Conservation (phyloP, 345 rosid genomes). For the Eutrema japonicum region DNA sequence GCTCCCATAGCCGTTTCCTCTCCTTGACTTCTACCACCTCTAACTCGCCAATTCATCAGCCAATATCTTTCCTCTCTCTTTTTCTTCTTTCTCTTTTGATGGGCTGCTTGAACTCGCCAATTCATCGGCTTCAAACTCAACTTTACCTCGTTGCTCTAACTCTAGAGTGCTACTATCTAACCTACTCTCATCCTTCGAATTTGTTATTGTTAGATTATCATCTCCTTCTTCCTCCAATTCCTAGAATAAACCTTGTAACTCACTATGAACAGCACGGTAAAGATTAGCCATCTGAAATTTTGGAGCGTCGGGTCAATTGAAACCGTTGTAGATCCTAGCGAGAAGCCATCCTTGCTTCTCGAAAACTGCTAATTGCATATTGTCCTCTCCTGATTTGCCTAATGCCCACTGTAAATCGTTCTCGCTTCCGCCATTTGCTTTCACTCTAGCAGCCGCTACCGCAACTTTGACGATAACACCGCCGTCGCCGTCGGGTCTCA, state of each 20-base stretch:
- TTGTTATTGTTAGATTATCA: conserved; percentile 22
- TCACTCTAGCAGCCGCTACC: conserved; percentile 36
- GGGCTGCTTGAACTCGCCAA: conserved; percentile 39
- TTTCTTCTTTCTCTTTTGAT: conserved; percentile 34
- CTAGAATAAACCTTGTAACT: conserved; percentile 93
- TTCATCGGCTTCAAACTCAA: conserved; percentile 34
- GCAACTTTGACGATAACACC: conserved; percentile 18
- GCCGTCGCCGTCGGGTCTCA: conserved; percentile 20
- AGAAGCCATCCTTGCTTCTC: conserved; percentile 64
- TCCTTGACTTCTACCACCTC: conserved; percentile 60
- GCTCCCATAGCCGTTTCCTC: conserved; percentile 74
- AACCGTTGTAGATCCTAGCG: conserved; percentile 96
- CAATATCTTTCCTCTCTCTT: conserved; percentile 54
- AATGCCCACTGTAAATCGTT: too few species aligned
- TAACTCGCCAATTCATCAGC: too few species aligned
- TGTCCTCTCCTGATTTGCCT: too few species aligned
- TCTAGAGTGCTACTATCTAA: conserved; percentile 20
- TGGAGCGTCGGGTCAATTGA: conserved; percentile 98
- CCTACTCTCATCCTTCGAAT: conserved; percentile 22
- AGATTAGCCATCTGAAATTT: conserved; percentile 98
- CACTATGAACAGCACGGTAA: conserved; percentile 83
- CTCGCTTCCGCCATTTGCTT: conserved; percentile 37
- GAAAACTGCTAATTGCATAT: too few species aligned
- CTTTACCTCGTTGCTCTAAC: conserved; percentile 38
- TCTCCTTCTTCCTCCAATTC: conserved; percentile 61